These are phyloP conservation scores for Talaromyces sp. DNA, from an alignment of 2,329 filamentous ascomycete species.

Conservation along the genomic window DNA sequence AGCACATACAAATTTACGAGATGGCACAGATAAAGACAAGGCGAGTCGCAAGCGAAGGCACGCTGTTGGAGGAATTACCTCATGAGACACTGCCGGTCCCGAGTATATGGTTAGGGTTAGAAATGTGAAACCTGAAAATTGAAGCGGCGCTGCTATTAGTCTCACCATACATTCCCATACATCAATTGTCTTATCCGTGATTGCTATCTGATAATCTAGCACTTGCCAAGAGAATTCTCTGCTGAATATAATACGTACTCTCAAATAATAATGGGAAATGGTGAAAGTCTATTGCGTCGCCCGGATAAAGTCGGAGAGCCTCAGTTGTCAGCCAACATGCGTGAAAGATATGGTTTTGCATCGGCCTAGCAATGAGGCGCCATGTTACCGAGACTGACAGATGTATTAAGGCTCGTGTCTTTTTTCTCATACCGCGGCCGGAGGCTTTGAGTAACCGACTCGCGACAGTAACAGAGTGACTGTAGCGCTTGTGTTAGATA, in stretches of 20 bases:
- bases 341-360: not conserved
- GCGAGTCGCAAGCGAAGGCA: not conserved
- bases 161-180: not conserved
- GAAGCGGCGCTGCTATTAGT: not conserved
- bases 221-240: not conserved
- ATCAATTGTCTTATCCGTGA: not conserved
- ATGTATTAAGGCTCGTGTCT: not conserved
- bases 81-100: not conserved
- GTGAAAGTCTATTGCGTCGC: not conserved
- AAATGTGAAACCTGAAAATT: not conserved
- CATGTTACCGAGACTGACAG: not conserved
- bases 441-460: not conserved
- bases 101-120: slow-evolving; percentile 1
- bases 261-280: not conserved
- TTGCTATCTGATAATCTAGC: not conserved
- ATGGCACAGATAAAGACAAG: not conserved
- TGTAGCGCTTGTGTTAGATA: not conserved
- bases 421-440: not conserved
- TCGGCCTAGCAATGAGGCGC: not conserved
- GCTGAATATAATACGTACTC: too few relatives aligned
- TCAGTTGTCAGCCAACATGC: not conserved
- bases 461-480: not conserved
- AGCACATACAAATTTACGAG: not conserved
- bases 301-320: not conserved
- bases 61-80: not conserved